Percentiles rank a stretch among this genome's conserved stretches.
phyloP scores from a whole-genome alignment of 768 basidiomycete genomes.

The Boletus subparvulus region DNA sequence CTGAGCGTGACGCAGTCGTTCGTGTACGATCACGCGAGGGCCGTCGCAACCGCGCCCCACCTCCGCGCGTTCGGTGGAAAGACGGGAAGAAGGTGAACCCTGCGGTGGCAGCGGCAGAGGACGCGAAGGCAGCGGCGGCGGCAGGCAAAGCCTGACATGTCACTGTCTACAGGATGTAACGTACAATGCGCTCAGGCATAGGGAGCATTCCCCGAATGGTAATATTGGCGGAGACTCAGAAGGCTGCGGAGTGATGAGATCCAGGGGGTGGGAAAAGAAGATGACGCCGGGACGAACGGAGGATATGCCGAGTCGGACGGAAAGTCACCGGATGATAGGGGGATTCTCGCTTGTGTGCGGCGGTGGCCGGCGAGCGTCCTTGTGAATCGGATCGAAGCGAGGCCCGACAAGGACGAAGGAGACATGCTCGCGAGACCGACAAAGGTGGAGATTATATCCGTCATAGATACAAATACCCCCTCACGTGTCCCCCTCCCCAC shows the following conservation, averaged over 20 bases:
- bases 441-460: slow-evolving; percentile 18
- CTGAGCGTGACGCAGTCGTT: slow-evolving; percentile 59
- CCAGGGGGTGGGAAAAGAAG: slow-evolving; percentile 1
- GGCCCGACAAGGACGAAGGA: slow-evolving; percentile 17
- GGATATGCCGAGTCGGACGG: slow-evolving; percentile 25
- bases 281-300: slow-evolving; percentile 19
- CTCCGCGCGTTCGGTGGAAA: slow-evolving; percentile 94
- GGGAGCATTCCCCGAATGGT: no score
- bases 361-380: slow-evolving; percentile 5
- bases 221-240: no score
- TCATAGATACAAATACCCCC: slow-evolving; percentile 1
- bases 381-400: slow-evolving; percentile 22
- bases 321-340: slow-evolving; percentile 20
- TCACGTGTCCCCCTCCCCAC: no score
- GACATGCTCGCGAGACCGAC: slow-evolving; percentile 6
- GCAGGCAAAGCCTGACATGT: slow-evolving; percentile 48
- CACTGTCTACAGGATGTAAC: no score
- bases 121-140: slow-evolving; percentile 63
- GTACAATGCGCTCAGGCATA: no score
- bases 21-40: slow-evolving; percentile 96
- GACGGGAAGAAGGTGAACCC: slow-evolving; percentile 96
- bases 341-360: slow-evolving; percentile 18
- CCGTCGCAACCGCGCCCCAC: slow-evolving; percentile 96
- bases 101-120: slow-evolving; percentile 90
- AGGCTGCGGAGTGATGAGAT: not conserved